Percentiles rank a stretch among this genome's conserved stretches.
phyloP scores from a whole-genome alignment of 495 filamentous ascomycete species.

The Aspergillus funiculosus region DNA sequence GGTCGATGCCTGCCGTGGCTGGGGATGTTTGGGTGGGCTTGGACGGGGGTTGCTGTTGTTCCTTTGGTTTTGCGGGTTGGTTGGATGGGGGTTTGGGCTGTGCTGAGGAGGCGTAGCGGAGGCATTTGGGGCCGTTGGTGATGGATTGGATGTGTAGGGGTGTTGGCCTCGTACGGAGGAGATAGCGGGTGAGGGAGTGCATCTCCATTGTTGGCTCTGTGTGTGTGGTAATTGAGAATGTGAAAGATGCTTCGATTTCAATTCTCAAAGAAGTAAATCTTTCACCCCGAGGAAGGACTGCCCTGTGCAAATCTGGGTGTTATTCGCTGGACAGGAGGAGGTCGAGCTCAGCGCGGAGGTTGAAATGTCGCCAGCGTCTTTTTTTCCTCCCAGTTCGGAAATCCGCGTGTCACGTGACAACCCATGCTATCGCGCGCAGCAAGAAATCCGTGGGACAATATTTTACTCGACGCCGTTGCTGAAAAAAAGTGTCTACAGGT shows the following conservation, averaged over 20 bases:
- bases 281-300: too few species aligned
- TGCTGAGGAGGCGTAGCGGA: slow-evolving; percentile 21
- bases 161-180: slow-evolving; percentile 35
- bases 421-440: too few species aligned
- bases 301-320: neutral
- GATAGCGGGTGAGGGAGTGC: slow-evolving; percentile 31
- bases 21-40: neutral
- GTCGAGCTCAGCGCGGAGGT: neutral
- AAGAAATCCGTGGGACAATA: neutral
- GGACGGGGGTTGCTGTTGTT: neutral
- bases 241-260: neutral
- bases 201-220: slow-evolving; percentile 38
- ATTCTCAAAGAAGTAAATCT: too few species aligned
- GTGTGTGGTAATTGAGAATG: neutral
- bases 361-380: slow-evolving; percentile 2
- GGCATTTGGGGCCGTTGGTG: neutral
- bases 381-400: slow-evolving; percentile 13
- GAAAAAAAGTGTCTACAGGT: too few species aligned
- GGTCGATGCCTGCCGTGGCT: slow-evolving; percentile 23
- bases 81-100: neutral
- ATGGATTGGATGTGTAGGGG: slow-evolving; percentile 10
- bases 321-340: neutral
- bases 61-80: neutral
- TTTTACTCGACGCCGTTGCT: too few species aligned
- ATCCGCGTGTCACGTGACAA: slow-evolving; percentile 14